A percentile compares a stretch with the other conserved stretches of the same genome.
Conservation (phyloP, 2,329 filamentous ascomycete genomes). For the Aspergillus luchuensis region DNA sequence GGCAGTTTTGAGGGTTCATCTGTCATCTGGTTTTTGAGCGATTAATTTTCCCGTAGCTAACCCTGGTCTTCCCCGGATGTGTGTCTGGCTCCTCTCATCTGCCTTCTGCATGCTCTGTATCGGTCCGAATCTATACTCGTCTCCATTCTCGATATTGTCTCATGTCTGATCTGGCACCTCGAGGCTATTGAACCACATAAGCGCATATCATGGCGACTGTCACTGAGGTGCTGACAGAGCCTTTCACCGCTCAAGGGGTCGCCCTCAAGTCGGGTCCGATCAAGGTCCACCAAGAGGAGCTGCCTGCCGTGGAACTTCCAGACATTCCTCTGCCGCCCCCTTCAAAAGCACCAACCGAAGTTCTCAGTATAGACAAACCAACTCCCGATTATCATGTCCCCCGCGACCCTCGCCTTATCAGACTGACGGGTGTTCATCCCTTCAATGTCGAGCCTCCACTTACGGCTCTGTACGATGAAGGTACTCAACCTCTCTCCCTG, state of each 20-base stretch:
- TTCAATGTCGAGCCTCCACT: conserved; percentile 89
- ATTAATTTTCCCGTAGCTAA: not conserved
- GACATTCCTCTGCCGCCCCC: conserved; percentile 70
- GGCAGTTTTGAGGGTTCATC: not conserved
- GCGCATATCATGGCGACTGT: conserved; percentile 28
- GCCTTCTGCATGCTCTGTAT: not conserved
- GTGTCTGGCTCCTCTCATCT: not conserved
- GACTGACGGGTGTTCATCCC: conserved; percentile 84
- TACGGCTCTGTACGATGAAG: conserved; percentile 70
- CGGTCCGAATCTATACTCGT: not conserved
- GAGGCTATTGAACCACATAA: not conserved
- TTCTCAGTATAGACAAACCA: conserved; percentile 74
- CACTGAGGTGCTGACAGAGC: conserved; percentile 27
- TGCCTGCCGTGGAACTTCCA: conserved; percentile 24
- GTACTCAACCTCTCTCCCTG: conserved; percentile 18
- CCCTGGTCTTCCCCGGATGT: not conserved
- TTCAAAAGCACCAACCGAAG: conserved; percentile 57
- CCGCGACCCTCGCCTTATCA: conserved; percentile 77
- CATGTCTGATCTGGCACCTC: not conserved
- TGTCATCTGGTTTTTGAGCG: not conserved
- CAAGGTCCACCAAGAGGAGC: conserved; percentile 30
- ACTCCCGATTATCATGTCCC: conserved; percentile 83
- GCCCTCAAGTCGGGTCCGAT: conserved; percentile 27
- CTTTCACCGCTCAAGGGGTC: conserved; percentile 15
- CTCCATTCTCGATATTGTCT: not conserved